Conservation (phyloP, 1,284 basidiomycete genomes). For the Malassezia yamatoensis region DNA sequence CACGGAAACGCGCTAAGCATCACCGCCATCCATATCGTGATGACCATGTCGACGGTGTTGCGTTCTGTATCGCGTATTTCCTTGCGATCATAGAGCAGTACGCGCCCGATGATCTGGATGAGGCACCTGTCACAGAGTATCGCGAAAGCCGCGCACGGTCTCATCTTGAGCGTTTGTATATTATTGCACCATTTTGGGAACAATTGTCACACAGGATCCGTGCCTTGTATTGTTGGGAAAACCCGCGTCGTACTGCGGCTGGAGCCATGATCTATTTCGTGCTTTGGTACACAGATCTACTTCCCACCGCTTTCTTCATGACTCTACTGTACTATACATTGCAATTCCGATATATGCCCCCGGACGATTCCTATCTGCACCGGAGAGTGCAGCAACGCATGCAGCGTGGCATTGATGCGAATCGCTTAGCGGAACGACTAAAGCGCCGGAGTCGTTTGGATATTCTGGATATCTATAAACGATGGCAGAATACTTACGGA, state of each 20-base stretch:
- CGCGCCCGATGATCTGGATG: slow-evolving; percentile 45
- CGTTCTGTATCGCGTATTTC: slow-evolving; percentile 45
- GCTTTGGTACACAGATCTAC: slow-evolving; percentile 45
- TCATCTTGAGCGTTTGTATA: slow-evolving; percentile 44
- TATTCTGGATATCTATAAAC: slow-evolving; percentile 42
- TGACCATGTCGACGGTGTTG: slow-evolving; percentile 39
- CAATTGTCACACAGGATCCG: slow-evolving; percentile 25
- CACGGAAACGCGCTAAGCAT: background rate
- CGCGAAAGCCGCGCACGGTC: slow-evolving; percentile 40
- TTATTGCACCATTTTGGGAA: slow-evolving; percentile 48
- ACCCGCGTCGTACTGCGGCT: slow-evolving; percentile 24
- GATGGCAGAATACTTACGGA: slow-evolving; percentile 36
- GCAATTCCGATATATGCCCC: slow-evolving; percentile 46
- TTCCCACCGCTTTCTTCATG: slow-evolving; percentile 42
- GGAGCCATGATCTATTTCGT: slow-evolving; percentile 47
- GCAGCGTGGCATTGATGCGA: slow-evolving; percentile 41
- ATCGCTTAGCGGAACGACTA: slow-evolving; percentile 38
- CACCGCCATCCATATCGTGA: background rate
- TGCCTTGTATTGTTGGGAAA: slow-evolving; percentile 25
- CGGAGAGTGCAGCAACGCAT: slow-evolving; percentile 40
- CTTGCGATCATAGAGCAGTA: slow-evolving; percentile 41
- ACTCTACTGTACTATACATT: slow-evolving; percentile 39
- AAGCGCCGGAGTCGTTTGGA: slow-evolving; percentile 40
- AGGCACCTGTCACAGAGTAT: slow-evolving; percentile 35
- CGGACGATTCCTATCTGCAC: slow-evolving; percentile 41